Base-by-base conservation (phyloP, 805 yeast species). In the Suhomyces sp. region DNA sequence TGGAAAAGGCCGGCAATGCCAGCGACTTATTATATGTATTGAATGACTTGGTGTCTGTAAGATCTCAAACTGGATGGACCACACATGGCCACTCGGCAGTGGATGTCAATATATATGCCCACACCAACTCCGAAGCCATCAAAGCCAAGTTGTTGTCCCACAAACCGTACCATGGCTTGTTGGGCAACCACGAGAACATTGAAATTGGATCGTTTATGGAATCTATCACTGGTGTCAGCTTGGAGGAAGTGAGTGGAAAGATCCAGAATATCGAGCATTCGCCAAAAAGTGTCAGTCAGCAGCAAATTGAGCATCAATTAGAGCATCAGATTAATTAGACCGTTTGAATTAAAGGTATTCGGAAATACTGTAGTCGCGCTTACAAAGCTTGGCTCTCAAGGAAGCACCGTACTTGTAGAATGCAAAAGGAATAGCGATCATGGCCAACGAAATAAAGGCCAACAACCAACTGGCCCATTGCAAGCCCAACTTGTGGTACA, bases 41-140 rank as follows among this genome's bases (percentile, higher is more conserved):
- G 52, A 87, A 88, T 63, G 78, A 84, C 51, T 80, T 92, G 80
- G 80, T 90, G 9, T 87, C 96, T 0, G 63, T 71, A n/a, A 82
- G 96, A 57, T 90, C 97, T 0, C 88, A 88, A 68, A 83, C 90
- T 15, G 97, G 97, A n/a, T 92, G 97, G 97, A 79, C 96, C 8
- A 92, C 97, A 0, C 96, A 90, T 63, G 98, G 97, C 29, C 98
- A 92, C 69, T 86, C 96, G 19, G 97, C 97, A 0, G 97, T 92
- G 13, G 98, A 92, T 69, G 97, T 92, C 36, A 92, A 93, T 64
- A 88, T 93, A 47, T 92, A 92, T 66, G 97, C 87, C 0, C 80
- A 86, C 66, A 80, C 91, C 31, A 86, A 86, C 60, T 82, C 79
- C 24, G 73, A 76, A 47, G 60, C 70, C 6, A 76, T 84, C 29